These are phyloP conservation scores for Quaeritorhiza haematococci DNA, from an alignment of 371 early-diverging fungal species.

Conservation along the genomic window DNA sequence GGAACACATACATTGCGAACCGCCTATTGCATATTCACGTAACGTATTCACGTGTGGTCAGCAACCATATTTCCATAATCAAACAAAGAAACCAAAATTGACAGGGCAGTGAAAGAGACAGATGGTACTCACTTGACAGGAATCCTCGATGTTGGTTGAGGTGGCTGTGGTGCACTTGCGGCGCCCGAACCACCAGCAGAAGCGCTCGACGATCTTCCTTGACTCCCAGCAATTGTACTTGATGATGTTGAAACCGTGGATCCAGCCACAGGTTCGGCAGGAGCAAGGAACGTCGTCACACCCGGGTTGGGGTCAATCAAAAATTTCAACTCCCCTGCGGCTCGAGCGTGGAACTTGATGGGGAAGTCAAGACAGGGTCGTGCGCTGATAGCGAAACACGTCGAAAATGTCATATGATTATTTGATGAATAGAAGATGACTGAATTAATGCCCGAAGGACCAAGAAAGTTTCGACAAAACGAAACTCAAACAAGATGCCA, in stretches of 20 bases:
- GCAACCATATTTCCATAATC: too few species aligned
- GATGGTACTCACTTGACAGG: neutral
- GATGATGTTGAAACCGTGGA: too few species aligned
- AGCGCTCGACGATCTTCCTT: neutral
- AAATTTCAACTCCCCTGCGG: conserved; percentile 45
- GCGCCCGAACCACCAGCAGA: neutral
- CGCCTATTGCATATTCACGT: conserved; percentile 28
- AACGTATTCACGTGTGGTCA: too few species aligned
- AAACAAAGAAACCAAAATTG: neutral
- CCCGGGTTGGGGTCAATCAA: conserved; percentile 43
- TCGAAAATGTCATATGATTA: neutral
- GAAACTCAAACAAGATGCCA: too few species aligned
- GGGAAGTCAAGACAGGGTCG: conserved; percentile 45
- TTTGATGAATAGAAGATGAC: neutral
- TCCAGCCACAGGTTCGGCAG: neutral
- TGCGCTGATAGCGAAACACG: conserved; percentile 23
- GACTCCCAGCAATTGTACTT: too few species aligned
- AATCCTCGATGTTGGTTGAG: neutral
- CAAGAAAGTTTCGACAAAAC: neutral
- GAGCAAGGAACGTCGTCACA: neutral
- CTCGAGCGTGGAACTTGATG: conserved; percentile 50
- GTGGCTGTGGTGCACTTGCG: neutral
- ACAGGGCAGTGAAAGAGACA: neutral
- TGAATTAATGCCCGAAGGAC: neutral
- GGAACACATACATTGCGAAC: conserved; percentile 49